A percentile compares a stretch with the other conserved stretches of the same genome.
These are phyloP conservation scores for Trebouxiophyceae sp. DNA, from an alignment of 163 green algal genomes.

Conservation along the genomic window DNA sequence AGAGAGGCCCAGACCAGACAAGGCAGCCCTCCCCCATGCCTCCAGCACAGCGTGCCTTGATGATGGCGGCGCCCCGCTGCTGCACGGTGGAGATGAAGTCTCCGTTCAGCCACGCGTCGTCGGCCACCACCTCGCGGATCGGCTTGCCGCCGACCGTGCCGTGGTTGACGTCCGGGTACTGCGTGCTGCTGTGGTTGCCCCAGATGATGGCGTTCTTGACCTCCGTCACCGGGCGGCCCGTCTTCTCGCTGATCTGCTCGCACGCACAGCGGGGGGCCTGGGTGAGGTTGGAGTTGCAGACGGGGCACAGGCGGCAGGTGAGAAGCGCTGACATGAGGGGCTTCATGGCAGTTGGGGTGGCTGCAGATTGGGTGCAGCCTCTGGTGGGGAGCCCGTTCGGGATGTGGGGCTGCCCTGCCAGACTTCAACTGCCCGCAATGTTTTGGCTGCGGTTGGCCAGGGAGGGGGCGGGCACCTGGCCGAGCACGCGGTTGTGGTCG, in stretches of 20 bases:
- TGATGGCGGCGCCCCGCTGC: slow-evolving; percentile 90
- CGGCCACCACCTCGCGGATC: slow-evolving; percentile 49
- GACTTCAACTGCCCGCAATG: no score
- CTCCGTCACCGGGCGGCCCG: slow-evolving; percentile 48
- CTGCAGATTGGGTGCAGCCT: no score
- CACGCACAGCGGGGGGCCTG: not conserved
- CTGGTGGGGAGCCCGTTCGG: no score
- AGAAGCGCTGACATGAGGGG: not conserved
- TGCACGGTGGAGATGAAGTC: slow-evolving; percentile 88
- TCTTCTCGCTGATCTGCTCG: slow-evolving; percentile 62
- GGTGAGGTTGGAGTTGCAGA: not conserved
- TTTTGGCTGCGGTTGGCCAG: not conserved
- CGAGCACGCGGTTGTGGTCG: slow-evolving; percentile 93
- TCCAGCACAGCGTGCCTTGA: slow-evolving; percentile 45
- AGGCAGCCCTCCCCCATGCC: no score
- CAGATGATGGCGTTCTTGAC: slow-evolving; percentile 95
- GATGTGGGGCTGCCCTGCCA: no score
- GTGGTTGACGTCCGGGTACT: slow-evolving; percentile 92
- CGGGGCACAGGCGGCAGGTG: not conserved
- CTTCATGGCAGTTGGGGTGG: not conserved
- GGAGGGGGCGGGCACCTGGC: slow-evolving; percentile 41
- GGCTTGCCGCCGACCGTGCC: slow-evolving; percentile 55
- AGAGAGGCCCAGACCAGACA: no score
- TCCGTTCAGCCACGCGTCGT: slow-evolving; percentile 72
- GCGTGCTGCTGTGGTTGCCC: slow-evolving; percentile 91